These are phyloP conservation scores for Selaginella moellendorffii DNA, from an alignment of 75 land plant genomes.

Conservation along the genomic window DNA sequence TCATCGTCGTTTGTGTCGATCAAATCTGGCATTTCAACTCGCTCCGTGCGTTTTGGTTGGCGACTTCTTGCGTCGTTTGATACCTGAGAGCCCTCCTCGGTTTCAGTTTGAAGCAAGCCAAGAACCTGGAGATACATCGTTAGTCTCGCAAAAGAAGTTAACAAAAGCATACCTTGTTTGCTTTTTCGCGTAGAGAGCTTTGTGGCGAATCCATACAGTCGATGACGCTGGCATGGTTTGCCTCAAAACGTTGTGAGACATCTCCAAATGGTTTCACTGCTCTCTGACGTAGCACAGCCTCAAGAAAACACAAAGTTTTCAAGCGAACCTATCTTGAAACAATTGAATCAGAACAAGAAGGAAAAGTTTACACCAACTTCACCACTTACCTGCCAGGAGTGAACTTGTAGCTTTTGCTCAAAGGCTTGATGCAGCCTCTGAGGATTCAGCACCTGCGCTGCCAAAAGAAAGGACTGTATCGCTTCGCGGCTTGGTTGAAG, in stretches of 20 bases:
- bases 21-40: background rate
- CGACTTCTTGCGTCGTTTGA: background rate
- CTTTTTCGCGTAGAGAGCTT: conserved; percentile 67
- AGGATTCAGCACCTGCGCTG: conserved; percentile 55
- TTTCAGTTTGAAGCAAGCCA: background rate
- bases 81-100: background rate
- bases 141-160: too few relatives aligned
- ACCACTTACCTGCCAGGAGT: conserved; percentile 93
- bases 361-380: too few relatives aligned
- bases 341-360: conserved; percentile 9
- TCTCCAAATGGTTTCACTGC: conserved; percentile 34
- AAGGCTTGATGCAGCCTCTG: conserved; percentile 47
- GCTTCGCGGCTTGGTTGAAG: conserved; percentile 94
- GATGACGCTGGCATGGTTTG: conserved; percentile 37
- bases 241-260: conserved; percentile 45
- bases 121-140: background rate
- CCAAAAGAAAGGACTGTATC: conserved; percentile 54
- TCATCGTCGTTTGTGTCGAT: background rate
- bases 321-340: conserved; percentile 45
- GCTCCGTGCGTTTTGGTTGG: background rate
- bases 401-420: conserved; percentile 65
- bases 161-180: conserved; percentile 39
- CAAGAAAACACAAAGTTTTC: conserved; percentile 73
- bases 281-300: conserved; percentile 56
- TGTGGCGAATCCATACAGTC: conserved; percentile 79